phyloP scores from a whole-genome alignment of 2,329 filamentous ascomycete genomes.

The Scedosporium boydii region DNA sequence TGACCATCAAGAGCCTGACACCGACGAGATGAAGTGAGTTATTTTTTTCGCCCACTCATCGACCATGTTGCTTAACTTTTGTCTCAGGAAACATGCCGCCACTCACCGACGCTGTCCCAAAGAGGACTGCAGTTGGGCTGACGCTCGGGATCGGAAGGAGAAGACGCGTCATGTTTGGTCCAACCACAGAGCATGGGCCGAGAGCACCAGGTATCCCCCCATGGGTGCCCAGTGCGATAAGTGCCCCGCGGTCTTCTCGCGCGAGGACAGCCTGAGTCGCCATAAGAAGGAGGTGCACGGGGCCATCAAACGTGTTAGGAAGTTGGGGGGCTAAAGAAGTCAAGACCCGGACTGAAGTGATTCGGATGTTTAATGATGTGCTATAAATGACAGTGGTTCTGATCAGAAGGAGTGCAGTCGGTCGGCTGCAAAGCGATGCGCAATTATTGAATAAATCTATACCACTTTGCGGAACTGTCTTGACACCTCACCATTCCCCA shows the following conservation, averaged over 20 bases:
- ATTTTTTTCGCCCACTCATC: background rate
- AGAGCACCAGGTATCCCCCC: background rate
- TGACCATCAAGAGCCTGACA: background rate
- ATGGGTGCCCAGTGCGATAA: background rate
- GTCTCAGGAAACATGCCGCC: conserved; percentile 1
- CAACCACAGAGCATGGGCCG: background rate
- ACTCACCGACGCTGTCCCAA: background rate
- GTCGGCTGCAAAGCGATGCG: too few species aligned
- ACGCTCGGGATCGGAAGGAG: background rate
- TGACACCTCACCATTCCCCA: too few species aligned
- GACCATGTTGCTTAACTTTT: background rate
- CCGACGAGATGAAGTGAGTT: conserved; percentile 1
- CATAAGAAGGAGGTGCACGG: conserved; percentile 1
- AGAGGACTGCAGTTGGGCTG: background rate
- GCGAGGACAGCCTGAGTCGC: background rate
- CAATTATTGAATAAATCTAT: too few species aligned
- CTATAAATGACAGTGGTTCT: background rate
- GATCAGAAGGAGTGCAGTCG: too few species aligned
- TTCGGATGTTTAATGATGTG: background rate
- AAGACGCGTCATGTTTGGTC: background rate
- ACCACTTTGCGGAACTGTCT: too few species aligned
- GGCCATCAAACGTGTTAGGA: background rate
- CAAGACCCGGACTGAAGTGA: background rate
- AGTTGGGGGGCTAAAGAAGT: background rate
- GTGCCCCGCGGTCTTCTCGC: background rate